A percentile compares a stretch with the other conserved stretches of the same genome.
These are phyloP conservation scores for Mycena citricolor DNA, from an alignment of 1,284 basidiomycete genomes.

Conservation along the genomic window DNA sequence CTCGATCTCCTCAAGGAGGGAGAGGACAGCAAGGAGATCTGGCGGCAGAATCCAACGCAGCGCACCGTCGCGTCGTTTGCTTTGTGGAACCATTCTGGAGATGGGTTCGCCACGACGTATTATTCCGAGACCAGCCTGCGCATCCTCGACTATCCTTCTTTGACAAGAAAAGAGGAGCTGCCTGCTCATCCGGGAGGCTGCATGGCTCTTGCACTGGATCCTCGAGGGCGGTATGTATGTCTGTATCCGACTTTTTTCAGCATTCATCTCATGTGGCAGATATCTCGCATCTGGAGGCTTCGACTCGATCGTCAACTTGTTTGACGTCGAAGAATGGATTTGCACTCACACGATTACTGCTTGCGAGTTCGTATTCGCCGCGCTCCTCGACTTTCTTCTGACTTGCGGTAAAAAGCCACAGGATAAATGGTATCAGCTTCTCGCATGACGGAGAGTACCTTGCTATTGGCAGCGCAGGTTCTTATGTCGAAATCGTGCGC, in stretches of 20 bases:
- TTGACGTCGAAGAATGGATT: conserved; percentile 77
- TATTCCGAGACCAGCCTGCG: conserved; percentile 62
- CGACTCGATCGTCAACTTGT: conserved; percentile 79
- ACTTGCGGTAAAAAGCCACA: conserved; percentile 45
- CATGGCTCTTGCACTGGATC: conserved; percentile 69
- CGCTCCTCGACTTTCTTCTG: neutral
- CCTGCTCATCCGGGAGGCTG: conserved; percentile 78
- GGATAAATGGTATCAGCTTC: conserved; percentile 75
- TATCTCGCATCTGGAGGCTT: conserved; percentile 76
- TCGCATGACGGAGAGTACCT: conserved; percentile 79
- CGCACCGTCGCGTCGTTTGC: conserved; percentile 55
- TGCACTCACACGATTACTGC: conserved; percentile 69
- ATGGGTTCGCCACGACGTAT: conserved; percentile 64
- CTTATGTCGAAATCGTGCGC: conserved; percentile 72
- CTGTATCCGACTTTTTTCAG: conserved; percentile 19
- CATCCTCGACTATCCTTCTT: conserved; percentile 64
- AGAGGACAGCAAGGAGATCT: conserved; percentile 59
- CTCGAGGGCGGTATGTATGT: conserved; percentile 54
- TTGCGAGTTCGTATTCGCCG: conserved; percentile 62
- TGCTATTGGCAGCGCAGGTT: conserved; percentile 69
- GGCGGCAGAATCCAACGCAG: conserved; percentile 55
- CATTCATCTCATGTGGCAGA: conserved; percentile 33
- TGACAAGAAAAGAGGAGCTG: conserved; percentile 53
- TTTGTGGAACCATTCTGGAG: conserved; percentile 70
- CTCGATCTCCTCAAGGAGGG: conserved; percentile 52